These are phyloP conservation scores for Diaporthe sp. DNA, from an alignment of 2,329 filamentous ascomycete genomes.

Conservation along the genomic window DNA sequence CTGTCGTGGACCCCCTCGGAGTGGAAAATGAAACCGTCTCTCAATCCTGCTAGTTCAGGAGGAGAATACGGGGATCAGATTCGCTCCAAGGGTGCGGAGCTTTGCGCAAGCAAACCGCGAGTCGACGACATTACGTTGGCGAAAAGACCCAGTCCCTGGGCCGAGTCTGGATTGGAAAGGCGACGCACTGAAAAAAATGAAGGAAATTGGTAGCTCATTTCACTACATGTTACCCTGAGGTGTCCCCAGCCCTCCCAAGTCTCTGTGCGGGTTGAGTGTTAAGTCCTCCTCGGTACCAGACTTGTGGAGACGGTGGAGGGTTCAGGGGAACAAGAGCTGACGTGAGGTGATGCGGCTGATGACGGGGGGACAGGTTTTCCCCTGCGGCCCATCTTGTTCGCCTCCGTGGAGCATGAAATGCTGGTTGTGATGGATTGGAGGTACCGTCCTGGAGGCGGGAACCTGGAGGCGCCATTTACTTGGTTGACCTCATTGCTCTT, in stretches of 20 bases:
- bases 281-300: constrained; percentile 40
- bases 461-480: constrained; percentile 50
- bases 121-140: not conserved
- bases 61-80: not conserved
- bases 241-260: not conserved
- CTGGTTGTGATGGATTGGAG: constrained; percentile 38
- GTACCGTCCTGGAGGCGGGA: constrained; percentile 48
- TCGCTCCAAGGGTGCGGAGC: not conserved
- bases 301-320: not conserved
- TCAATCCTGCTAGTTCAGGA: constrained; percentile 37
- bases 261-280: constrained; percentile 37
- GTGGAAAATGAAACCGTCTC: not conserved
- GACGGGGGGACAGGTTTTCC: constrained; percentile 31
- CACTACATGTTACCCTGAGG: constrained; percentile 38
- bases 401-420: constrained; percentile 42
- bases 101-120: not conserved
- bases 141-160: not conserved
- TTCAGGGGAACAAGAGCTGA: constrained; percentile 30
- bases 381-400: constrained; percentile 6
- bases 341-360: constrained; percentile 33
- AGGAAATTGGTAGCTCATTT: constrained; percentile 37
- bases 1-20: not conserved
- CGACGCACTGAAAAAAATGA: not conserved
- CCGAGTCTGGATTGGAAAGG: constrained; percentile 28
- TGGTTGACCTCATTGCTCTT: constrained; percentile 51